Evolutionary conservation across 2,329 filamentous ascomycete genomes (phyloP).

Genomic region (Sarocladium oryzae): DNA sequence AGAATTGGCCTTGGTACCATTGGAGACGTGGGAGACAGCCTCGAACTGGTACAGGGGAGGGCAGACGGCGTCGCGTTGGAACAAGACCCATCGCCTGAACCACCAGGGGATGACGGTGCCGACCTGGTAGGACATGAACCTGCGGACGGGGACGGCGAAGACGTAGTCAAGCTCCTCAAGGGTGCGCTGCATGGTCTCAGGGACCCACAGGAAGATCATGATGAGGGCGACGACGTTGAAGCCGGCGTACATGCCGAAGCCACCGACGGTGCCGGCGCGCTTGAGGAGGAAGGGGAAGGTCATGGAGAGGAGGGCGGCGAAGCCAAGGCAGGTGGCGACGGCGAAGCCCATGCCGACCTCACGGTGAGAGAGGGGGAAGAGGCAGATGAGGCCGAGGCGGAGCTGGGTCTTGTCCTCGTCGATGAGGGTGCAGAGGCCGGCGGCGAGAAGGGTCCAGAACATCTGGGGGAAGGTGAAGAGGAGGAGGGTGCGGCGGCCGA

Average conservation of each 20-base stretch:
- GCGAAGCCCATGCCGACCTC: constrained; percentile 60
- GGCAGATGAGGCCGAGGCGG: constrained; percentile 47
- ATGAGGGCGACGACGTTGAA: constrained; percentile 48
- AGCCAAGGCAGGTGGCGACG: constrained; percentile 54
- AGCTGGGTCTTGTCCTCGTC: constrained; percentile 26
- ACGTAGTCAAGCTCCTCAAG: constrained; percentile 46
- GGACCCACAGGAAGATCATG: constrained; percentile 47
- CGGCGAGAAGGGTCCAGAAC: constrained; percentile 48
- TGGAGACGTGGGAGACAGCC: background rate
- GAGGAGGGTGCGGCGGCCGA: constrained; percentile 54
- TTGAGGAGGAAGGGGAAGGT: constrained; percentile 45
- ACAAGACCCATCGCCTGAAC: constrained; percentile 11
- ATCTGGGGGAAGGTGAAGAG: constrained; percentile 63
- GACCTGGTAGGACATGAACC: constrained; percentile 33
- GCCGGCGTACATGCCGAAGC: constrained; percentile 46
- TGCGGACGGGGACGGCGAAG: constrained; percentile 37
- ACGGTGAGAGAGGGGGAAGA: constrained; percentile 57
- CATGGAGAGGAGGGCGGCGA: constrained; percentile 42
- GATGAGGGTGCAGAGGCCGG: constrained; percentile 32
- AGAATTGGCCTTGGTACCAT: background rate
- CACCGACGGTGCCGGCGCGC: constrained; percentile 26
- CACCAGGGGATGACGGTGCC: constrained; percentile 11
- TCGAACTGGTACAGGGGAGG: constrained; percentile 12
- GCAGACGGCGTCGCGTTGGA: constrained; percentile 8
- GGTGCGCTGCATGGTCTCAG: constrained; percentile 50